These are phyloP conservation scores for Zea mays DNA, from an alignment of 176 grass and related monocot genomes.

Conservation along the genomic window DNA sequence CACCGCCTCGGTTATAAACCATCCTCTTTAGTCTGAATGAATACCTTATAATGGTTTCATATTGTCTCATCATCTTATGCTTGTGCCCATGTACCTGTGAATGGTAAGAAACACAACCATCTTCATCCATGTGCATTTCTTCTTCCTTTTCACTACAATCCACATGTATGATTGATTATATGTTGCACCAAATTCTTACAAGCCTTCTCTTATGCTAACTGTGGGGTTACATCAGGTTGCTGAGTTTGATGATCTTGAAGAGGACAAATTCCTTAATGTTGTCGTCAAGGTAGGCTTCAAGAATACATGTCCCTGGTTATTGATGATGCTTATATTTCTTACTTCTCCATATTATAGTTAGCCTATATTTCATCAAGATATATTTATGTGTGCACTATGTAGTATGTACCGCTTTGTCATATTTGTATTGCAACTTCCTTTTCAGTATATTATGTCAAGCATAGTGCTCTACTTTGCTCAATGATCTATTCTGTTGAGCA, in stretches of 20 bases:
- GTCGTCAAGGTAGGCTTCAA: constrained; percentile 76
- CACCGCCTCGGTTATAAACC: neutral
- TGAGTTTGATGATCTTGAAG: constrained; percentile 67
- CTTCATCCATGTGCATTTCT: neutral
- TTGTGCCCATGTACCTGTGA: neutral
- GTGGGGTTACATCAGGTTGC: constrained; percentile 49
- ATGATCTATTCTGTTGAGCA: constrained; percentile 15
- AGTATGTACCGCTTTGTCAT: constrained; percentile 9
- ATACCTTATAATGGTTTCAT: neutral
- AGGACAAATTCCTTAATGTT: constrained; percentile 80
- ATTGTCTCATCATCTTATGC: constrained; percentile 10
- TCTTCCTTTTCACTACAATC: neutral
- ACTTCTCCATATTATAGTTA: neutral
- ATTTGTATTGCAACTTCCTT: constrained; percentile 15
- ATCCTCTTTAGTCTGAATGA: constrained; percentile 10
- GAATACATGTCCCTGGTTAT: constrained; percentile 7
- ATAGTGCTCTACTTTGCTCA: constrained; percentile 23
- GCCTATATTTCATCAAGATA: neutral
- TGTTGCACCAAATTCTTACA: neutral
- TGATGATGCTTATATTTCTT: constrained; percentile 17
- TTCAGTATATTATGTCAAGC: neutral
- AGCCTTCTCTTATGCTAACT: constrained; percentile 14
- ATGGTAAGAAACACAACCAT: neutral
- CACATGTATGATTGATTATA: neutral
- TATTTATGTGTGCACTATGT: neutral